Evolutionary conservation across 1,284 basidiomycete species (phyloP).

Genomic region (Cystobasidium slooffiae): DNA sequence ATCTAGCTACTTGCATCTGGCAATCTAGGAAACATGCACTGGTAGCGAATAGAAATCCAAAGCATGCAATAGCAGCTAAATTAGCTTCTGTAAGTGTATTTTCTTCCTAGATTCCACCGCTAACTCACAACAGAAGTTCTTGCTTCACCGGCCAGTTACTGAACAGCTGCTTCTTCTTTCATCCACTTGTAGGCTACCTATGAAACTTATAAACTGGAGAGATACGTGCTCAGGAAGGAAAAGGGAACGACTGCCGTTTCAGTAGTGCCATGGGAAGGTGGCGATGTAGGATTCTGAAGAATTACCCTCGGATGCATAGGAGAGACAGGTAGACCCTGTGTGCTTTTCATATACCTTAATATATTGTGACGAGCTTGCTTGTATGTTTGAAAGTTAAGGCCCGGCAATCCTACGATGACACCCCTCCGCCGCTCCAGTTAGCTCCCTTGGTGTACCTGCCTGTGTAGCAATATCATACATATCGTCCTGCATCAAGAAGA

Average conservation of each 20-base stretch:
- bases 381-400: no score
- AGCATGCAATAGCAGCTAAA: conserved; percentile 79
- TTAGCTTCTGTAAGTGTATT: conserved; percentile 63
- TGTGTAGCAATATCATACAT: no score
- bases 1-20: conserved; percentile 95
- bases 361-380: no score
- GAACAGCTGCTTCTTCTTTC: background rate
- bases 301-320: no score
- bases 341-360: no score
- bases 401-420: no score
- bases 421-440: no score
- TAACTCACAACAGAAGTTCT: background rate
- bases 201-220: conserved; percentile 76
- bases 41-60: conserved; percentile 75
- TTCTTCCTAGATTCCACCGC: background rate
- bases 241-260: conserved; percentile 60
- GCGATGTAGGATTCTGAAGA: conserved; percentile 34
- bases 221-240: conserved; percentile 71
- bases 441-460: no score
- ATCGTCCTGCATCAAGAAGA: no score
- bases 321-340: no score
- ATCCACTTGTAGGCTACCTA: conserved; percentile 63
- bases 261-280: conserved; percentile 33
- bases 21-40: conserved; percentile 79
- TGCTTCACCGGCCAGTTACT: no score